Evolutionary conservation across 2,329 filamentous ascomycete species (phyloP).

Genomic region (Aspergillus pseudoviridinutans): DNA sequence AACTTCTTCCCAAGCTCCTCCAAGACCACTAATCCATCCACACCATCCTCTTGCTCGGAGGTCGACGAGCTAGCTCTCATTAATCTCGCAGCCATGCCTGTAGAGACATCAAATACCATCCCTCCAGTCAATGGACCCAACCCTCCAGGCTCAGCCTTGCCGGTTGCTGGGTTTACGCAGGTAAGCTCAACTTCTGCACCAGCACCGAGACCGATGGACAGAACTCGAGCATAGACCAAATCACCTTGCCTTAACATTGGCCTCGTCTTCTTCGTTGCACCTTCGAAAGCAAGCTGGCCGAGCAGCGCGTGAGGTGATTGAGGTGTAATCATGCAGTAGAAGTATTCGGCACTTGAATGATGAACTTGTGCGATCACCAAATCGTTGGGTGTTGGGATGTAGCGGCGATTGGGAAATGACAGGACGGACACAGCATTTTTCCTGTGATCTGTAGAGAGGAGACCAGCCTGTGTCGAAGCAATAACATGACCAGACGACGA

Average conservation of each 20-base stretch:
- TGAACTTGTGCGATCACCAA: slow-evolving; percentile 84
- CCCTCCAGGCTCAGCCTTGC: slow-evolving; percentile 82
- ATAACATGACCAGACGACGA: slow-evolving; percentile 44
- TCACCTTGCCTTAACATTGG: slow-evolving; percentile 71
- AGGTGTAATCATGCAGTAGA: slow-evolving; percentile 71
- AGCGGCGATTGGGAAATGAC: slow-evolving; percentile 52
- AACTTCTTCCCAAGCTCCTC: slow-evolving; percentile 79
- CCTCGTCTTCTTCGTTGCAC: slow-evolving; percentile 84
- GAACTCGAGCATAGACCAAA: slow-evolving; percentile 83
- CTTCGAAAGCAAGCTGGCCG: slow-evolving; percentile 87
- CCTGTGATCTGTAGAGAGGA: slow-evolving; percentile 35
- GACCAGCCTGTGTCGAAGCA: slow-evolving; percentile 34
- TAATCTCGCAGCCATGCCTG: slow-evolving; percentile 76
- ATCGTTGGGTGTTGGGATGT: slow-evolving; percentile 74
- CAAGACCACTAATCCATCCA: slow-evolving; percentile 66
- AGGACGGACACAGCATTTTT: slow-evolving; percentile 36
- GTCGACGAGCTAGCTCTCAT: slow-evolving; percentile 42
- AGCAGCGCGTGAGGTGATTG: slow-evolving; percentile 63
- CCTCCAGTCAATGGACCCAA: slow-evolving; percentile 79
- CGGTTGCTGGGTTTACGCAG: slow-evolving; percentile 80
- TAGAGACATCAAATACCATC: slow-evolving; percentile 78
- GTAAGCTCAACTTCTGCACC: slow-evolving; percentile 88
- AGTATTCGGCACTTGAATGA: slow-evolving; percentile 70
- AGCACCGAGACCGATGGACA: slow-evolving; percentile 70
- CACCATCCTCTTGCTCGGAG: slow-evolving; percentile 37